Conservation (phyloP, 163 green algal species). For the Trebouxiophyceae sp. region DNA sequence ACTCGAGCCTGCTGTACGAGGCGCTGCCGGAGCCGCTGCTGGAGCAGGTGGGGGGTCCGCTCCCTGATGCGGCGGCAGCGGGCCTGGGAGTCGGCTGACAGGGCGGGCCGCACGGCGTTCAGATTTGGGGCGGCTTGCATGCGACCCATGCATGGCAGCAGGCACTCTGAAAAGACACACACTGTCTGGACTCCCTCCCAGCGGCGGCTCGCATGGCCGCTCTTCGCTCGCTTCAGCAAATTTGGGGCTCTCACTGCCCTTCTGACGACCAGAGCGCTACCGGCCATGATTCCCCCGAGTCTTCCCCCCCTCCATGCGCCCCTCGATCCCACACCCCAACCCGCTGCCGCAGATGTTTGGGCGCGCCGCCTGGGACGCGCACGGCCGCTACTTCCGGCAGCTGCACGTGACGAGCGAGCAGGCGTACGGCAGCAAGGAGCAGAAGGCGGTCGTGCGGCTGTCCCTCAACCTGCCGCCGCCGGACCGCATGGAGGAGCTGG, state of each 20-base stretch:
- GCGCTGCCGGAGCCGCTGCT: conserved; percentile 25
- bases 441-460: conserved; percentile 28
- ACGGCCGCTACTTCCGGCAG: conserved; percentile 29
- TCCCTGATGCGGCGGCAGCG: no score
- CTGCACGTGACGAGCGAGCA: conserved; percentile 36
- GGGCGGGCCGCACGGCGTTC: no score
- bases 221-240: no score
- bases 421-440: background rate
- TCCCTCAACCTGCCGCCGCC: conserved; percentile 34
- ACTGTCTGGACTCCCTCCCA: no score
- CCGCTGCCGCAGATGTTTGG: conserved; percentile 18
- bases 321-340: background rate
- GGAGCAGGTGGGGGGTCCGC: conserved; percentile 5
- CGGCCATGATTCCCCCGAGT: no score
- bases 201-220: no score
- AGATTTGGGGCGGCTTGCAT: no score
- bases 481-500: conserved; percentile 31
- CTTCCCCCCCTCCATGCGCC: background rate
- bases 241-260: no score
- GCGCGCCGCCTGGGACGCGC: conserved; percentile 11
- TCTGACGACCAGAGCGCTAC: no score
- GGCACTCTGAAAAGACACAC: no score
- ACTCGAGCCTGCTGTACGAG: conserved; percentile 41
- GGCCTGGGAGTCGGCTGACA: no score
- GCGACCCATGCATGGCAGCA: no score